Evolutionary conservation across 225 moss, liverwort and hornwort genomes (phyloP), one percentile per base, ranked within the genome.

Genomic region (Climacium dendroides): DNA sequence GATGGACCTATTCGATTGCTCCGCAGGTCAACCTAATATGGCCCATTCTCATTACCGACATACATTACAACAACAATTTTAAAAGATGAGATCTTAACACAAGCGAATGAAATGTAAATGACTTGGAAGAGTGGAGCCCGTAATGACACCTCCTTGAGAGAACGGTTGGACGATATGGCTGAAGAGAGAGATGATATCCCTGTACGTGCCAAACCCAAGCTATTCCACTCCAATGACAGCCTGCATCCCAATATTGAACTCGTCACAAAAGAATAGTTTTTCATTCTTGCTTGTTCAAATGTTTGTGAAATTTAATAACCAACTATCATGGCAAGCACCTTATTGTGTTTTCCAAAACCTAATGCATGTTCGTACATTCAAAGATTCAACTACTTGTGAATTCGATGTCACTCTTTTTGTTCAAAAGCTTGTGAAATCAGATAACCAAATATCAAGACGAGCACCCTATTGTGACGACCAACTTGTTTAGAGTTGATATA

Each of bases 141-240:
- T 17, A 58, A 71, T 54, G 32, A 34, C 17, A 94, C 94, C 91
- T 92, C 91, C 30, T 90, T 86, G 69, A 94, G 89, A 78, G 92
- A 91, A 75, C 82, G 58, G 50, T 92, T 90, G 50, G 94, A 87
- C 35, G 94, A 91, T 79, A 94, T 92, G n/a, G 94, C 94, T 74
- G 89, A 90, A 39, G 87, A 88, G 28, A 94, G 91, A 73, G 92
- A 79, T 81, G 92, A 85, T 77, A 93, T 94, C 54, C 92, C 92
- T 55, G 92, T 90, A 35, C 89, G 92, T 62, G 94, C 94, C 76
- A 94, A 87, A 67, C 94, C 94, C 89, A 94, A 88, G 78, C 88
- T 92, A 85, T 94, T 94, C 94, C 94, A 94, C 82, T 94, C 91
- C 79, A 94, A 79, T 41, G 91, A 94, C 39, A 94, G 47, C 85